Evolutionary conservation across 768 basidiomycete genomes (phyloP).

Genomic region (Candolleomyces aberdarensis): DNA sequence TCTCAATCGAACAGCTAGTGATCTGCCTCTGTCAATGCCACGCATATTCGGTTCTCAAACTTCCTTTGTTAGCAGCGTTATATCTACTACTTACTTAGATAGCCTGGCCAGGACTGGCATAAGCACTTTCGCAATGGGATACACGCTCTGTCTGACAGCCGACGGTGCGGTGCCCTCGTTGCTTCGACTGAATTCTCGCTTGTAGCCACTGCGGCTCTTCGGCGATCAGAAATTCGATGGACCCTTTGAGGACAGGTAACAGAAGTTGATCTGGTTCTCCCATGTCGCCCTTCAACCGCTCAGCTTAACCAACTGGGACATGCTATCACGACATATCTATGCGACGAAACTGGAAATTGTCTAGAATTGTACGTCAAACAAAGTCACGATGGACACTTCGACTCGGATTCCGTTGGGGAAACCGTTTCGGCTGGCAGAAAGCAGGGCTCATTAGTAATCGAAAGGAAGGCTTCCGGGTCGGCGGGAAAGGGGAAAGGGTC

Average conservation of each 20-base stretch:
- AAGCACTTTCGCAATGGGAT: too few relatives aligned
- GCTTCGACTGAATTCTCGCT: neutral
- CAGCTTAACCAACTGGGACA: neutral
- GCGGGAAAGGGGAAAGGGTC: neutral
- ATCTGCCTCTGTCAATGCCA: too few relatives aligned
- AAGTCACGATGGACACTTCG: neutral
- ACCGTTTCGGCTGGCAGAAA: neutral
- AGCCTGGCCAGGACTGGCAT: too few relatives aligned
- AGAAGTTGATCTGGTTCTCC: neutral
- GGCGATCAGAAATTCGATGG: slow-evolving; percentile 3
- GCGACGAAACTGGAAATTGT: neutral
- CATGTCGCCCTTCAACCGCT: neutral
- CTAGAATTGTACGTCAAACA: neutral
- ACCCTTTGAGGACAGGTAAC: neutral
- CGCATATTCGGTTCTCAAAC: too few relatives aligned
- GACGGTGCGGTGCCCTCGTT: neutral
- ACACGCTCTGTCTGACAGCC: too few relatives aligned
- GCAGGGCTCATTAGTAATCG: neutral
- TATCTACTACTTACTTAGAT: too few relatives aligned
- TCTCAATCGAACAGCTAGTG: too few relatives aligned
- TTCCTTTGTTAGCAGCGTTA: too few relatives aligned
- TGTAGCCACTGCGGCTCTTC: neutral
- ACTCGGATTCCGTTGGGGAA: neutral
- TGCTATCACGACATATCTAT: slow-evolving; percentile 3
- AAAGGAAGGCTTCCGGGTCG: neutral